Percentiles rank a stretch among this genome's conserved stretches.
Conservation (phyloP, 2,329 filamentous ascomycete species). For the Colletotrichum kahawae region DNA sequence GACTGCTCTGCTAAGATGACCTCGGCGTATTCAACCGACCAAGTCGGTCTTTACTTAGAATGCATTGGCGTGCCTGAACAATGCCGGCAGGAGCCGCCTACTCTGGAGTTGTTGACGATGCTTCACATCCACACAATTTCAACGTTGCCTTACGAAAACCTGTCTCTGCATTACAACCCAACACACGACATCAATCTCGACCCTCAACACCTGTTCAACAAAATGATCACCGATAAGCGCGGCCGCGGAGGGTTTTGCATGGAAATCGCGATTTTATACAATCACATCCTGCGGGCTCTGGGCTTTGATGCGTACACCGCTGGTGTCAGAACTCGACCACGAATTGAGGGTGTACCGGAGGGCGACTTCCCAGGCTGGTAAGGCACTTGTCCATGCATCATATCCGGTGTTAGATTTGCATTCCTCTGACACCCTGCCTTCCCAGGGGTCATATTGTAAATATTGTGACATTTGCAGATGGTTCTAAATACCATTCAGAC, state of each 20-base stretch:
- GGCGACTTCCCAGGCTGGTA: constrained; percentile 54
- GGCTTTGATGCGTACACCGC: constrained; percentile 60
- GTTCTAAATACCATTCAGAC: constrained; percentile 59
- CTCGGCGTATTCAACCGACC: background rate
- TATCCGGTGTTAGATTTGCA: background rate
- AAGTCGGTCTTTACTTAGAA: background rate
- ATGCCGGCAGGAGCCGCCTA: background rate
- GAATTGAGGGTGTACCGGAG: constrained; percentile 40
- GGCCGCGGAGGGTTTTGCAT: constrained; percentile 66
- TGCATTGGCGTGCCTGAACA: background rate
- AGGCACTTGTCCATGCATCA: constrained; percentile 6
- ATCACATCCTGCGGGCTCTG: constrained; percentile 54
- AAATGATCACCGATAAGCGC: constrained; percentile 47
- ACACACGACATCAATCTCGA: constrained; percentile 45
- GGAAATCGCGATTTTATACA: constrained; percentile 61
- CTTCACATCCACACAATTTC: constrained; percentile 52
- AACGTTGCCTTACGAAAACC: constrained; percentile 61
- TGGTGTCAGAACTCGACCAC: constrained; percentile 54
- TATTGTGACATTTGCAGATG: constrained; percentile 59
- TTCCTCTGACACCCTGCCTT: background rate
- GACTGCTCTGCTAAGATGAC: background rate
- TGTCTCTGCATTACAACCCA: constrained; percentile 56
- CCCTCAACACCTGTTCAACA: constrained; percentile 52
- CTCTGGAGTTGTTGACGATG: background rate
- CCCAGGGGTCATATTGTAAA: constrained; percentile 61